Conservation (phyloP, 345 rosid species). For the Euphorbia pulcherrima region DNA sequence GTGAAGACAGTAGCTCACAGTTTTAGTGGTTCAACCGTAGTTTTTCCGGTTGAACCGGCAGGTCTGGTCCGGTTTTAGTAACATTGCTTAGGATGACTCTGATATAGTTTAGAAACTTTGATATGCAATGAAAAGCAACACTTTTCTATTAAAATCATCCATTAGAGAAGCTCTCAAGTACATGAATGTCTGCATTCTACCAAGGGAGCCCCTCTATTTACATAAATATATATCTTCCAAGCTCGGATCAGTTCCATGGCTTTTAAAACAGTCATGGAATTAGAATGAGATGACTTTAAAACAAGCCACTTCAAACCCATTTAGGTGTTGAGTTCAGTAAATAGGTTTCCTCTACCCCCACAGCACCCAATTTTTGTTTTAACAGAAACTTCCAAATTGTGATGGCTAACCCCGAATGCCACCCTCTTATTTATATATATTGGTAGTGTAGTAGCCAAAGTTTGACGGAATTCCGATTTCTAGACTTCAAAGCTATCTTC, state of each 20-base stretch:
- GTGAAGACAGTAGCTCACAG: no score
- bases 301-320: slow-evolving; percentile 15
- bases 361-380: slow-evolving; percentile 9
- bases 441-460: slow-evolving; percentile 13
- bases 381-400: neutral
- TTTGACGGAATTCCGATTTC: neutral
- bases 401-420: neutral
- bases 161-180: slow-evolving; percentile 9
- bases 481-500: slow-evolving; percentile 42
- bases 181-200: slow-evolving; percentile 4
- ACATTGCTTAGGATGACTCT: no score
- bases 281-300: slow-evolving; percentile 19
- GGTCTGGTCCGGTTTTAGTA: no score
- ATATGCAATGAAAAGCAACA: slow-evolving; percentile 8
- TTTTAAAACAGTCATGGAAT: slow-evolving; percentile 19
- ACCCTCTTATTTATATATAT: slow-evolving; percentile 30
- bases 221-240: slow-evolving; percentile 11
- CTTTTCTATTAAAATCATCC: slow-evolving; percentile 15
- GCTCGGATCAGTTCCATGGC: slow-evolving; percentile 7
- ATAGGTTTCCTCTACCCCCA: neutral
- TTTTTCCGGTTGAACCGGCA: no score
- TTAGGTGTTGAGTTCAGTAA: slow-evolving; percentile 5
- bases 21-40: no score
- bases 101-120: no score
- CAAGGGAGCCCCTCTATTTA: slow-evolving; percentile 7